Base-by-base conservation (phyloP, 2,329 filamentous ascomycete species). In the Fusarium verticillioides region DNA sequence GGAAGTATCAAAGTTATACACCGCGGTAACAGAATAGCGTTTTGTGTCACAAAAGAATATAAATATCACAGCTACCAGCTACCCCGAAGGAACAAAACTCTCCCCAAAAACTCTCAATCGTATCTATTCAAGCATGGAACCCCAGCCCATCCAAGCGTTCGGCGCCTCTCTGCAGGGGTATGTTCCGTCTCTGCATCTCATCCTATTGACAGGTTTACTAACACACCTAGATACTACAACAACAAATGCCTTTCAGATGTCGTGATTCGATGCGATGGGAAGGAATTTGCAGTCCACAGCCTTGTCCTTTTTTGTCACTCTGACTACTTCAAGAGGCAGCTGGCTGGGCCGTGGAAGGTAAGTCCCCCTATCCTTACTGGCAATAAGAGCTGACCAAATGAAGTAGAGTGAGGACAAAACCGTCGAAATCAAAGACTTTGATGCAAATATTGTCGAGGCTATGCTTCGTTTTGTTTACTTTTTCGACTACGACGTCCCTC, bases 331-430 rank as follows among this genome's bases (percentile, higher is more conserved):
- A 3, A 12, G 0, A 69, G 16, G 8, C 47, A 69, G 4, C 10
- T 69, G 0, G 13, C 28, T 1, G 69, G 63, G 3, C 40, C 42
- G 9, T 70, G 67, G 65, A 70, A 39, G 53, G 65, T 52, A 3
- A 7, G 36, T n/a, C 4, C 36, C 13, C 19, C 13, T 9, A n/a
- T 7, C 9, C 2, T 7, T 2, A 19, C 6, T 10, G 3, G 4
- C 3, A 4, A 18, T 0, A 5, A 0, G 18, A 6, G 6, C 19
- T 61, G 3, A 63, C 3, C 1, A 1, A 4, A 16, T 2, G 3
- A 15, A 49, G 60, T 43, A 63, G 11, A 62, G 30, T 2, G 2
- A 9, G 1, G 30, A 63, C 1, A 18, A 15, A 9, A 11, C 12
- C 0, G 7, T 42, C 5, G 6, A 63, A 1, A 30, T 50, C 2